Conservation (phyloP, 441 rosid species). For the Pelargonium australe region DNA sequence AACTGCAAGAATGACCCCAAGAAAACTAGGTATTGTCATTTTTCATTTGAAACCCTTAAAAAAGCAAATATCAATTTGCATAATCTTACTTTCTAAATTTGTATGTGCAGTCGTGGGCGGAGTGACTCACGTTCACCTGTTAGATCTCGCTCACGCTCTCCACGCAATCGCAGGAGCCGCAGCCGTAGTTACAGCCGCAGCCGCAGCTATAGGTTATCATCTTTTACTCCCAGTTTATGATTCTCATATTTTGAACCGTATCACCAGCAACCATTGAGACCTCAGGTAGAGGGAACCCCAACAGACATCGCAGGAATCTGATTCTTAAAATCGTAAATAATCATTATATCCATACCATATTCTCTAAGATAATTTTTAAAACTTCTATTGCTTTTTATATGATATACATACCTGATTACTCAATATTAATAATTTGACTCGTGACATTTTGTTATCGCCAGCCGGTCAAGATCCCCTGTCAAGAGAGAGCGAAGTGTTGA, state of each 20-base stretch:
- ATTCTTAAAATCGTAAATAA: too few species aligned
- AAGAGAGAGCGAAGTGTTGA: slow-evolving; percentile 51
- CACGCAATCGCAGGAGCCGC: slow-evolving; percentile 55
- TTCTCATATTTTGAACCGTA: not conserved
- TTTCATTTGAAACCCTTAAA: not conserved
- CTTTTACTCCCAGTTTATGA: not conserved
- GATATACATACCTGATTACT: too few species aligned
- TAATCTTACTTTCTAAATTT: not conserved
- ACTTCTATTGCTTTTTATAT: too few species aligned
- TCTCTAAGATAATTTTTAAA: too few species aligned
- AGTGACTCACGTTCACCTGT: slow-evolving; percentile 64
- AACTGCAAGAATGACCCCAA: slow-evolving; percentile 71
- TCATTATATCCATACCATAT: too few species aligned
- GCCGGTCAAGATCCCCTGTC: slow-evolving; percentile 58
- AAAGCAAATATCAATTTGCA: not conserved
- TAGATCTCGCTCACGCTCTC: slow-evolving; percentile 34
- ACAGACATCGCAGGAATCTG: too few species aligned
- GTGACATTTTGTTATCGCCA: slow-evolving; percentile 12
- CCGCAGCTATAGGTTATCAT: slow-evolving; percentile 47
- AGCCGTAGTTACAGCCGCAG: slow-evolving; percentile 54
- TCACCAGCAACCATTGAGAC: too few species aligned
- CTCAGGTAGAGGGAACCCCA: too few species aligned
- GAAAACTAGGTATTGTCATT: slow-evolving; percentile 43
- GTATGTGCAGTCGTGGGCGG: slow-evolving; percentile 29
- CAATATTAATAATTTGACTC: not conserved